Evolutionary conservation across 2,329 filamentous ascomycete species (phyloP), one percentile per base, ranked within the genome.

Genomic region (Aspergillus piperis): DNA sequence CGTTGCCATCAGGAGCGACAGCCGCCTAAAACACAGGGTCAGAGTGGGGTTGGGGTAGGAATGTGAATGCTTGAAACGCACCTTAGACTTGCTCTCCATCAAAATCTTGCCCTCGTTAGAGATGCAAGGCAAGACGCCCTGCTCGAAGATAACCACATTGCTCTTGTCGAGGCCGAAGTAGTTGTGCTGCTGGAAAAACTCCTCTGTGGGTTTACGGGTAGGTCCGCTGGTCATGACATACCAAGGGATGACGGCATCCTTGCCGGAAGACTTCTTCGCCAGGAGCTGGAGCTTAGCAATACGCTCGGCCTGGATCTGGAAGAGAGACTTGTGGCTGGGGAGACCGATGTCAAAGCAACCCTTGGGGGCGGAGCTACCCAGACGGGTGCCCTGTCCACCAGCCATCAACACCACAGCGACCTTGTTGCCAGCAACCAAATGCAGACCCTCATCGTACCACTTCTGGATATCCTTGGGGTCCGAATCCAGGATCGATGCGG

Each of bases 151-250:
- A 67, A 89, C 79, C 62, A 99, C 89, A 73, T 99, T 95, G 75
- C 90, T 87, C 78, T 90, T 86, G 67, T 89, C 84, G 62, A 99
- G 81, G 5, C 95, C 95, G 76, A 99, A 99, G 83, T 92, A 98
- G 60, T 86, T 86, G 82, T 98, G 84, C 78, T 96, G 84, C 75
- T 90, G 81, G 78, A 99, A 98, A 82, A 95, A 99, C 63, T 90
- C 83, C 82, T 96, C 90, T n/a, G 95, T 99, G 42, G 93, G 91
- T 63, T 87, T 87, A 67, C 93, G 87, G 7, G 95, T 99, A 49
- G 95, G 95, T 4, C 95, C 95, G 71, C 92, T 96, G 71, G 95
- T 99, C 95, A 99, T 99, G 78, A 99, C 92, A 80, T 99, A 99
- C 95, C 95, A 99, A 11, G 95, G 95, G 44, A 98, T 88, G 32